Percentiles rank a stretch among this genome's conserved stretches.
Evolutionary conservation across 2,329 filamentous ascomycete genomes (phyloP).

Genomic region (Colletotrichum tropicale): DNA sequence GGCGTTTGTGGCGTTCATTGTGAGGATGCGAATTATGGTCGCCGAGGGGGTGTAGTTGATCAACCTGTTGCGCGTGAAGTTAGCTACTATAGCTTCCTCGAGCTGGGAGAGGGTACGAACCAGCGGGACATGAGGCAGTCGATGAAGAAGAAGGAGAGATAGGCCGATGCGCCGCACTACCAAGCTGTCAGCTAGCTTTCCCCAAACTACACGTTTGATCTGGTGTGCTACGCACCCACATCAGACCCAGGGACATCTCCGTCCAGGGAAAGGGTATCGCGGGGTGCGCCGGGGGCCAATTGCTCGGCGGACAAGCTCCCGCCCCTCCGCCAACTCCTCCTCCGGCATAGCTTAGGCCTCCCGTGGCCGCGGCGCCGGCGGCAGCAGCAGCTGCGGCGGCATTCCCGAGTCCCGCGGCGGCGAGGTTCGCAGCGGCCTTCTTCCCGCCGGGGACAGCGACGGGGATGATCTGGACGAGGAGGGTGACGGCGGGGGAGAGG

Average conservation of each 20-base stretch:
- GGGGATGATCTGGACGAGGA: slow-evolving; percentile 67
- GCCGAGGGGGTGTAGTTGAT: slow-evolving; percentile 83
- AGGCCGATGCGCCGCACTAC: slow-evolving; percentile 77
- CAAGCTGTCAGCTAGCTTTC: neutral
- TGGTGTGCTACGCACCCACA: slow-evolving; percentile 64
- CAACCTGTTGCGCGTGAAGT: slow-evolving; percentile 57
- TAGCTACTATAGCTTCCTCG: neutral
- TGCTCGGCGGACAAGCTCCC: slow-evolving; percentile 28
- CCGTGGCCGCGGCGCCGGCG: neutral
- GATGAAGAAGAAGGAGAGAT: slow-evolving; percentile 82
- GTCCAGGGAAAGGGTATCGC: slow-evolving; percentile 51
- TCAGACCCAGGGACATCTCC: slow-evolving; percentile 73
- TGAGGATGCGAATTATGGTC: slow-evolving; percentile 79
- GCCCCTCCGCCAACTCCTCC: slow-evolving; percentile 37
- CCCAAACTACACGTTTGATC: rapidly evolving
- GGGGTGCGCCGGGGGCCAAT: slow-evolving; percentile 9
- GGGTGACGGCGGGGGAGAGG: slow-evolving; percentile 69
- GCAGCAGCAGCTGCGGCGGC: neutral
- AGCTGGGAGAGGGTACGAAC: slow-evolving; percentile 40
- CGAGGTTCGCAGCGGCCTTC: slow-evolving; percentile 8
- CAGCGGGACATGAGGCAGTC: slow-evolving; percentile 86
- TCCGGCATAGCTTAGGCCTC: slow-evolving; percentile 23
- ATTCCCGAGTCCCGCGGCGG: slow-evolving; percentile 40
- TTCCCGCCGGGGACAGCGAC: slow-evolving; percentile 26
- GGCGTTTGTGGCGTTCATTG: slow-evolving; percentile 75